Evolutionary conservation across 371 early-diverging fungal genomes (phyloP), one percentile per base, ranked within the genome.

Genomic region (Syncephalastrum racemosum): DNA sequence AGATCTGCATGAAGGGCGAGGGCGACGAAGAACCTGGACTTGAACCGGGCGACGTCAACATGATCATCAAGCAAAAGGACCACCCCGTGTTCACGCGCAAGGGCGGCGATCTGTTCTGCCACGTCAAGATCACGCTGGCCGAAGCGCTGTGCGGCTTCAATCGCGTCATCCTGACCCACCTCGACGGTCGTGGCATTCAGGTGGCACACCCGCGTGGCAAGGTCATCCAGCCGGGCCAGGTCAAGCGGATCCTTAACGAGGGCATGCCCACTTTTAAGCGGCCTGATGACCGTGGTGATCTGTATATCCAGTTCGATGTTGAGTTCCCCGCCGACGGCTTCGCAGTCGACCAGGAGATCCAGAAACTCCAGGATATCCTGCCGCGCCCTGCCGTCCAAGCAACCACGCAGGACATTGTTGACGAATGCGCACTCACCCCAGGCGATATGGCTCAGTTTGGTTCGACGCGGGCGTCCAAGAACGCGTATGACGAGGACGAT

Each of bases 111-210:
- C 41, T 64, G 40, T 40, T 64, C 27, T 64, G 65, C 46, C 50
- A 56, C 15, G 83, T 85, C 31, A 88, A 90, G 59, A 88, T 99
- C 46, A 85, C 92, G 36, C 79, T 99, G 46, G 63, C 91, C 3
- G 97, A 97, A 52, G 96, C 98, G 0, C 84, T 99, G 16, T 90
- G 94, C 54, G 99, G 99, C 41, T 97, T 97, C 53, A 83, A 88
- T 58, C 81, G 85, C 62, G 79, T 90, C 47, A 56, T 83, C 60
- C 71, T 97, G 51, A 80, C 83, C 53, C 98, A 98, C 73, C 70
- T 99, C 59, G 98, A 99, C 66, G 93, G 91, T 57, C 88, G 97
- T 46, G 82, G 89, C n/a, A 80, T 98, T 43, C 75, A 88, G 57
- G 94, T 97, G 36, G 78, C 71, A 43, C 90, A 95, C 58, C 78